Evolutionary conservation across 768 basidiomycete species (phyloP), one percentile per base, ranked within the genome.

Genomic region (Wakefieldia striispora): DNA sequence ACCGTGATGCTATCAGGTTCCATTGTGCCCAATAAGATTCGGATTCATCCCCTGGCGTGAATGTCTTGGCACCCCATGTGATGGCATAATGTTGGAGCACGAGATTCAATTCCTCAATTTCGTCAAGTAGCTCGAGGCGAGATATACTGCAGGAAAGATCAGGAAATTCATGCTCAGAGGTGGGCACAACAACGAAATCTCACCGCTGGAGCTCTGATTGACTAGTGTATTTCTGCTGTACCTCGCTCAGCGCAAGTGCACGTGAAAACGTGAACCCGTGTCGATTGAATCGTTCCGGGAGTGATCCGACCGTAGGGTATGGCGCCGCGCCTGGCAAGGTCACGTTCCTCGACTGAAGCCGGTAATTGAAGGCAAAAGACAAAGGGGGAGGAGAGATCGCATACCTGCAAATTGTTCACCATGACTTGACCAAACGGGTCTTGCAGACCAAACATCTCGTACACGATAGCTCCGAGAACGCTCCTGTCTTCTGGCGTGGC

Each of bases 351-450:
- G 82, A 66, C 91, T 93, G 63, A 17, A 1, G 33, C 21, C 20
- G 45, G 33, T 27, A 6, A 40, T 29, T 43, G 17, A 31, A 3
- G 21, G 36, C 5, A 24, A 33, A 35, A 7, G 12, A 24, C 33
- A 45, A 24, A 27, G 16, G 13, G 8, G 8, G 16, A 33, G 8
- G 6, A 33, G 4, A 16, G 14, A 16, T 6, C 14, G 33, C 33
- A 50, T 55, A 90, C 94, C 74, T 79, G 82, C 42, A 97, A 75
- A 67, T 98, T 98, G 40, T 79, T 80, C 48, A 86, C 70, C 94
- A 99, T 97, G 19, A 98, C 89, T 26, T 77, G 77, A n/a, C 95
- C 97, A 69, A 98, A 98, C 0, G 82, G 60, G 62, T 97, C 95
- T 17, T 82, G 75, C 4, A 97, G 72, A 2, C 85, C 87, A 63